Percentiles rank a stretch among this genome's conserved stretches.
Conservation (phyloP, 116 monocot species). For the Trichopus zeylanicus region DNA sequence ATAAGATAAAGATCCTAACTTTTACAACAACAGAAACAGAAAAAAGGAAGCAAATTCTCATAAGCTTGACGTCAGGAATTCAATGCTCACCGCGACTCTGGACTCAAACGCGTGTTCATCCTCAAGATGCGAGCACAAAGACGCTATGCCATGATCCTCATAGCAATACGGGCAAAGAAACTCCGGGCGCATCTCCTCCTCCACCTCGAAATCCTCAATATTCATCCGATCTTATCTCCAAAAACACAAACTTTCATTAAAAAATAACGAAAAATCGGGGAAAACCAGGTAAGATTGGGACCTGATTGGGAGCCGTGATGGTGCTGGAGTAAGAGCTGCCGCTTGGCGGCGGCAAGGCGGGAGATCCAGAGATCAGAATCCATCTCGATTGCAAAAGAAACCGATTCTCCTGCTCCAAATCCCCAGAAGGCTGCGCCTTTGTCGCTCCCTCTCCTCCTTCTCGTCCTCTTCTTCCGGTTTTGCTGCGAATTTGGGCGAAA, state of each 20-base stretch:
- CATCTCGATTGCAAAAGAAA: constrained; percentile 15
- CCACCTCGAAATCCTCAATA: constrained; percentile 65
- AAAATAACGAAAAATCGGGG: not conserved
- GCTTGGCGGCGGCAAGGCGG: constrained; percentile 69
- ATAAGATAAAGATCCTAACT: not conserved
- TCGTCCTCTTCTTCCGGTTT: too few species aligned
- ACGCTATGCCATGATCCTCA: constrained; percentile 80
- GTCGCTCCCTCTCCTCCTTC: too few species aligned
- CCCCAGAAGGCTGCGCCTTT: not conserved
- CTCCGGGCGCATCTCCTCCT: constrained; percentile 60
- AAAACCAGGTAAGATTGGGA: too few species aligned
- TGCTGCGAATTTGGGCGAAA: too few species aligned
- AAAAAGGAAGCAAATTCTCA: not conserved
- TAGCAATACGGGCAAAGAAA: constrained; percentile 83
- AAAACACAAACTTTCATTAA: not conserved
- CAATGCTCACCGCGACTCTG: constrained; percentile 46
- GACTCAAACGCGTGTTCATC: constrained; percentile 84
- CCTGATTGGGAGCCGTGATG: not conserved
- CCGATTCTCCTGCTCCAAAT: not conserved
- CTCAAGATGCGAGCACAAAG: constrained; percentile 75
- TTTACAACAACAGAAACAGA: not conserved
- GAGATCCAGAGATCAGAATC: constrained; percentile 84
- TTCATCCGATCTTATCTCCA: constrained; percentile 68
- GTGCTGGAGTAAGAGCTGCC: constrained; percentile 49
- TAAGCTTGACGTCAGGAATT: not conserved